Conservation (phyloP, 208 protist species). For the Leishmania braziliensis region DNA sequence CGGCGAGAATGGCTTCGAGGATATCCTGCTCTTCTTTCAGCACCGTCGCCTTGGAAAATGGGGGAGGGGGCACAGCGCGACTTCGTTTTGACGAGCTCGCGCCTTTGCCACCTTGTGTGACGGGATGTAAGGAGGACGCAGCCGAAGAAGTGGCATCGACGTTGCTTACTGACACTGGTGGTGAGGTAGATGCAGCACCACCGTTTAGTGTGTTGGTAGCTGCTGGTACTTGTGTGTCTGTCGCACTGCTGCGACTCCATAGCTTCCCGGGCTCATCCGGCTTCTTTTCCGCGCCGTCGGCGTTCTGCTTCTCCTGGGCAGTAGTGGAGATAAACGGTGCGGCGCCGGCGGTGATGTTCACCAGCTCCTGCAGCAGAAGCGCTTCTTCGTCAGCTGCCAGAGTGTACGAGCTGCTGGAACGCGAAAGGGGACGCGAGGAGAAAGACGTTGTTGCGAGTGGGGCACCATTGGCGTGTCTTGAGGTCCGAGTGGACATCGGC, state of each 20-base stretch:
- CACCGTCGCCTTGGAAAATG: background rate
- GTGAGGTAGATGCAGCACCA: background rate
- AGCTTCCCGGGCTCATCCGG: background rate
- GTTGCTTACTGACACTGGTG: background rate
- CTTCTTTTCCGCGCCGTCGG: background rate
- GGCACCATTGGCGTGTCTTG: background rate
- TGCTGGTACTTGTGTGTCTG: background rate
- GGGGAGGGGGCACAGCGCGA: background rate
- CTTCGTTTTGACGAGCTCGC: background rate
- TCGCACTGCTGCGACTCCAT: background rate
- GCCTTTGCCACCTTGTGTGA: background rate
- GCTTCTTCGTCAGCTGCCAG: constrained; percentile 33
- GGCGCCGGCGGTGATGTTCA: constrained; percentile 28
- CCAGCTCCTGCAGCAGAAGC: constrained; percentile 35
- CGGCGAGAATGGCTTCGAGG: constrained; percentile 61
- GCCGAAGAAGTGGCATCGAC: background rate
- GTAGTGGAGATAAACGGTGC: constrained; percentile 26
- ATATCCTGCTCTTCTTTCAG: constrained; percentile 52
- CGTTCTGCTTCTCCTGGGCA: background rate
- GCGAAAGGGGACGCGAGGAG: background rate
- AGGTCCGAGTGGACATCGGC: background rate
- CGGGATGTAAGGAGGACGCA: background rate
- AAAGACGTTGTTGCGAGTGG: background rate
- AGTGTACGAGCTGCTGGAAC: background rate
- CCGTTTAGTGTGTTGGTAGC: background rate